Percentiles rank a stretch among this genome's conserved stretches.
phyloP scores from a whole-genome alignment of 768 basidiomycete genomes.

The Calocera viscosa region DNA sequence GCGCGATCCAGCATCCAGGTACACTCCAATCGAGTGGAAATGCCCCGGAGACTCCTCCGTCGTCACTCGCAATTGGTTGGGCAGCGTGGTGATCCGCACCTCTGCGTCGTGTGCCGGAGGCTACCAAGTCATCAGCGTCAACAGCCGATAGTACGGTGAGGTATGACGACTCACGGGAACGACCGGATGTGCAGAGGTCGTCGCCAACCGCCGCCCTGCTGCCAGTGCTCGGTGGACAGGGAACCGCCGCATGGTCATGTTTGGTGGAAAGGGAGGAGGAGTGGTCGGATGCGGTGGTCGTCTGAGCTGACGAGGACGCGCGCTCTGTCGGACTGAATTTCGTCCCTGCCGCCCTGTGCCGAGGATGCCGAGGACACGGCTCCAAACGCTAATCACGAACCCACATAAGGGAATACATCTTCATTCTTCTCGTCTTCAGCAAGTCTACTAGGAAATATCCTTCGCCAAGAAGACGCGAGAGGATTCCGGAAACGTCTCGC shows the following conservation, averaged over 20 bases:
- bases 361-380: no score
- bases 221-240: not conserved
- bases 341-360: not conserved
- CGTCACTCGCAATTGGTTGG: constrained; percentile 84
- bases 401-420: no score
- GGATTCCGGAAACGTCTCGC: no score
- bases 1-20: constrained; percentile 84
- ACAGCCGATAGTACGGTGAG: not conserved
- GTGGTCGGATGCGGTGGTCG: constrained; percentile 20
- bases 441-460: no score
- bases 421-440: no score
- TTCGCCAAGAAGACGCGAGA: no score
- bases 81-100: constrained; percentile 59
- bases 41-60: constrained; percentile 86
- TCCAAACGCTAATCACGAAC: no score
- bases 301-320: constrained; percentile 4
- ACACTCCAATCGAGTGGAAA: constrained; percentile 87
- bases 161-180: constrained; percentile 9
- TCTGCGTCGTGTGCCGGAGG: constrained; percentile 11
- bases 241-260: not conserved
- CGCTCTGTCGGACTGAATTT: not conserved
- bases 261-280: constrained; percentile 16
- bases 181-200: constrained; percentile 11
- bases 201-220: not conserved
- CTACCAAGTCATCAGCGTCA: not conserved